Evolutionary conservation across 139 green algal genomes (phyloP).

Genomic region (Chlorella sp.): DNA sequence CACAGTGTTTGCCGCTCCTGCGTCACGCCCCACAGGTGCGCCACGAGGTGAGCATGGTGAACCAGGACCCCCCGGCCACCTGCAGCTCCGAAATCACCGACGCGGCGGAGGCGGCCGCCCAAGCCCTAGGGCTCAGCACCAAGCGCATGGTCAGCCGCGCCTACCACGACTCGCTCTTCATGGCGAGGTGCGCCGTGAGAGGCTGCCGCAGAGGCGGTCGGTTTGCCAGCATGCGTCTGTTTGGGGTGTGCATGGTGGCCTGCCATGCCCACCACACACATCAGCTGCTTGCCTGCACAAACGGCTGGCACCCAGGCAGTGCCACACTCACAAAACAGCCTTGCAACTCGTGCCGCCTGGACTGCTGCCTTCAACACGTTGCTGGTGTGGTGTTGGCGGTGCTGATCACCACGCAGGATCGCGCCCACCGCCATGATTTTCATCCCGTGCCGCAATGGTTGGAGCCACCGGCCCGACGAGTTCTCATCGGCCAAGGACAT

Average conservation of each 20-base stretch:
- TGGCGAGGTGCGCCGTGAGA: slow-evolving; percentile 61
- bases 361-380: too few species aligned
- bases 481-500: slow-evolving; percentile 62
- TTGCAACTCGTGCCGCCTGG: too few species aligned
- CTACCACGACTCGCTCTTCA: slow-evolving; percentile 97
- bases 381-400: too few species aligned
- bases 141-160: slow-evolving; percentile 83
- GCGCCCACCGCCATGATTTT: slow-evolving; percentile 94
- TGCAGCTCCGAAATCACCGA: slow-evolving; percentile 52
- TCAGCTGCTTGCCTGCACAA: too few species aligned
- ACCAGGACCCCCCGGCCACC: slow-evolving; percentile 82
- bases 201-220: too few species aligned
- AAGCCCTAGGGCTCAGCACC: slow-evolving; percentile 46
- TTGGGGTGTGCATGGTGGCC: too few species aligned
- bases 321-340: too few species aligned
- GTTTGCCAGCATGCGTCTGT: too few species aligned
- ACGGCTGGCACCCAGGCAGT: too few species aligned
- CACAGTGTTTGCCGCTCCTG: background rate
- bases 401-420: slow-evolving; percentile 53
- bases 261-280: too few species aligned
- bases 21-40: slow-evolving; percentile 30
- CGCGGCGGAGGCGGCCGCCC: slow-evolving; percentile 46
- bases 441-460: slow-evolving; percentile 85
- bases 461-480: slow-evolving; percentile 88
- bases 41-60: slow-evolving; percentile 48